These are phyloP conservation scores for Salix suchowensis DNA, from an alignment of 345 rosid species.

Conservation along the genomic window DNA sequence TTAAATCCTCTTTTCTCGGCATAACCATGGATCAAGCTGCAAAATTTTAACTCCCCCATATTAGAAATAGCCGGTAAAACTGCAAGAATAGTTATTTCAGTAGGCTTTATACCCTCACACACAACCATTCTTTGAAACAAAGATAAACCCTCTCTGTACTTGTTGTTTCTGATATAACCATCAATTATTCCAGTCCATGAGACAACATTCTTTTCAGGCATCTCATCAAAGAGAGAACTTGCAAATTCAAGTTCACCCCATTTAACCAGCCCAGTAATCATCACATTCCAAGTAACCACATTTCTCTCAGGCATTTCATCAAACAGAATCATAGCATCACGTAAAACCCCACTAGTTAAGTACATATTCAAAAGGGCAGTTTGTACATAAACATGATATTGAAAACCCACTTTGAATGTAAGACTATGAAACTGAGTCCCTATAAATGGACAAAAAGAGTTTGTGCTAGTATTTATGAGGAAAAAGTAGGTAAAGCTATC, in stretches of 20 bases:
- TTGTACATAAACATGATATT: conserved; percentile 55
- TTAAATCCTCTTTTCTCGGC: conserved; percentile 54
- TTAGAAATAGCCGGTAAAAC: conserved; percentile 60
- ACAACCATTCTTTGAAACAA: conserved; percentile 65
- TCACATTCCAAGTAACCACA: conserved; percentile 70
- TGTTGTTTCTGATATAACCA: conserved; percentile 55
- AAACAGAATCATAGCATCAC: conserved; percentile 43
- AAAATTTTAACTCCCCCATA: conserved; percentile 42
- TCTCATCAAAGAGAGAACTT: conserved; percentile 48
- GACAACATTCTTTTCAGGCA: conserved; percentile 60
- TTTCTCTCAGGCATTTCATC: conserved; percentile 66
- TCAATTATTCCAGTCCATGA: conserved; percentile 84
- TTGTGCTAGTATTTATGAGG: conserved; percentile 45
- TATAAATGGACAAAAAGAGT: background rate
- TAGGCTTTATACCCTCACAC: conserved; percentile 44
- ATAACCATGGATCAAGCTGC: conserved; percentile 57
- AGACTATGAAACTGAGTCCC: conserved; percentile 62
- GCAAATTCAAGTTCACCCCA: conserved; percentile 59
- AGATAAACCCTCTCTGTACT: conserved; percentile 45
- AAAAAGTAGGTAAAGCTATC: conserved; percentile 64
- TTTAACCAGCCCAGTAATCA: conserved; percentile 66
- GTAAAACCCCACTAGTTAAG: conserved; percentile 19
- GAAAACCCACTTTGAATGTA: conserved; percentile 58
- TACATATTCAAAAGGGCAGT: conserved; percentile 59
- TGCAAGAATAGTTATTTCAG: conserved; percentile 61